Conservation (phyloP, 306 rosid genomes). For the Canavalia ensiformis region DNA sequence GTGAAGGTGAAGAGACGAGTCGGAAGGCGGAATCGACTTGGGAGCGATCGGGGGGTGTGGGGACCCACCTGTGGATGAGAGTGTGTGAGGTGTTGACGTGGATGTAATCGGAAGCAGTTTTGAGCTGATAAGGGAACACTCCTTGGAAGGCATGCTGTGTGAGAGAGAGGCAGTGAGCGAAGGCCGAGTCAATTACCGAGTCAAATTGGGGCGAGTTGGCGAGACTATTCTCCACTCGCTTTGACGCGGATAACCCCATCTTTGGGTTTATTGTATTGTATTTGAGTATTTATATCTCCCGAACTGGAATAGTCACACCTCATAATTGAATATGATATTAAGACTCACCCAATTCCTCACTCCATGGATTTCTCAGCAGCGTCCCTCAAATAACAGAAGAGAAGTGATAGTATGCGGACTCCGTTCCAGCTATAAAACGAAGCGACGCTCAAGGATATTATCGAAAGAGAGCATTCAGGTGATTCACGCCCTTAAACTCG, state of each 20-base stretch:
- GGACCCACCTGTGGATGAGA: slow-evolving; percentile 71
- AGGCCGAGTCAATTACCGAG: slow-evolving; percentile 73
- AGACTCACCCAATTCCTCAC: neutral
- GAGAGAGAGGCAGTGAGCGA: slow-evolving; percentile 68
- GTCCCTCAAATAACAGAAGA: neutral
- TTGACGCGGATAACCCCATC: slow-evolving; percentile 77
- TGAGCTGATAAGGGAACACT: slow-evolving; percentile 80
- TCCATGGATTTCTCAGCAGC: no score
- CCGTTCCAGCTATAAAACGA: slow-evolving; percentile 54
- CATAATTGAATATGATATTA: neutral
- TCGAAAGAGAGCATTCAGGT: slow-evolving; percentile 77
- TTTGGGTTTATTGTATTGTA: neutral
- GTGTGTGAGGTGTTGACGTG: slow-evolving; percentile 55
- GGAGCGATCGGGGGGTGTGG: slow-evolving; percentile 63
- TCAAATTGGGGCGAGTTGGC: slow-evolving; percentile 62
- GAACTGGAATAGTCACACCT: no score
- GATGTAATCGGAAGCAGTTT: slow-evolving; percentile 71
- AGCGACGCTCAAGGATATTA: slow-evolving; percentile 55
- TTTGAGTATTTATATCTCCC: no score
- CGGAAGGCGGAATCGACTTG: slow-evolving; percentile 78
- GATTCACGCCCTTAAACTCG: slow-evolving; percentile 74
- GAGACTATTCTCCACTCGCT: slow-evolving; percentile 61
- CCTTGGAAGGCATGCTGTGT: slow-evolving; percentile 73
- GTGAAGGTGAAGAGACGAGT: slow-evolving; percentile 34
- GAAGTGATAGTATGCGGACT: slow-evolving; percentile 59